Evolutionary conservation across 306 rosid genomes (phyloP).

Genomic region (Fragaria nilgerrensis): DNA sequence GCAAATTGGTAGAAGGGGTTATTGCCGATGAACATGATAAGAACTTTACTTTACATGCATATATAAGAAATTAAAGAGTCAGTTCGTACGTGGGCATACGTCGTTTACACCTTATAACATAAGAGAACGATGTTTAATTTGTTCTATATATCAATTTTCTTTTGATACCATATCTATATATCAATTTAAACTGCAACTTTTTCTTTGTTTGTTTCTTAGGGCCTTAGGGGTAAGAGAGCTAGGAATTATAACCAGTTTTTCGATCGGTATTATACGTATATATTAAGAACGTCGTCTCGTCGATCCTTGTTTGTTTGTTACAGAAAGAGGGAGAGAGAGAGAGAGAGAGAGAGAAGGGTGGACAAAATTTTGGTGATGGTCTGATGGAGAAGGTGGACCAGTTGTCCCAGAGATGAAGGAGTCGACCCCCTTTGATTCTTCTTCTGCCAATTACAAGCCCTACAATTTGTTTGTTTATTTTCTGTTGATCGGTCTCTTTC

Average conservation of each 20-base stretch:
- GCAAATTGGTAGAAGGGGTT: conserved; percentile 13
- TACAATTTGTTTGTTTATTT: conserved; percentile 16
- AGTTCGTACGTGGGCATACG: conserved; percentile 20
- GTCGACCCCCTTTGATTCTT: conserved; percentile 36
- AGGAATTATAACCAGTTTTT: conserved; percentile 12
- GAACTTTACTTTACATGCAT: conserved; percentile 26
- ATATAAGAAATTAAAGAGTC: conserved; percentile 38
- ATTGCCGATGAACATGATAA: conserved; percentile 40
- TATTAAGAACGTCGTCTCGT: conserved; percentile 29
- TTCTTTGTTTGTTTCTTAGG: conserved; percentile 36
- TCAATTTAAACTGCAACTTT: neutral
- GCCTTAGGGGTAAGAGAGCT: conserved; percentile 34
- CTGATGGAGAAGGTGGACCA: neutral
- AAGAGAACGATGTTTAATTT: conserved; percentile 36
- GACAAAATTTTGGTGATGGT: conserved; percentile 8
- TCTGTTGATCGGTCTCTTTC: conserved; percentile 17
- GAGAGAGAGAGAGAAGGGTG: conserved; percentile 3
- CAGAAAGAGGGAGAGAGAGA: conserved; percentile 20
- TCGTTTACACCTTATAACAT: conserved; percentile 44
- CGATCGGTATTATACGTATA: neutral
- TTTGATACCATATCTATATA: neutral
- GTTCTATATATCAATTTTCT: conserved; percentile 11
- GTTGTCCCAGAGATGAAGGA: conserved; percentile 21
- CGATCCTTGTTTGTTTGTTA: conserved; percentile 9
- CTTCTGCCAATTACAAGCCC: conserved; percentile 31